Conservation (phyloP, 371 early-diverging fungal genomes). For the Mortierella sp. region DNA sequence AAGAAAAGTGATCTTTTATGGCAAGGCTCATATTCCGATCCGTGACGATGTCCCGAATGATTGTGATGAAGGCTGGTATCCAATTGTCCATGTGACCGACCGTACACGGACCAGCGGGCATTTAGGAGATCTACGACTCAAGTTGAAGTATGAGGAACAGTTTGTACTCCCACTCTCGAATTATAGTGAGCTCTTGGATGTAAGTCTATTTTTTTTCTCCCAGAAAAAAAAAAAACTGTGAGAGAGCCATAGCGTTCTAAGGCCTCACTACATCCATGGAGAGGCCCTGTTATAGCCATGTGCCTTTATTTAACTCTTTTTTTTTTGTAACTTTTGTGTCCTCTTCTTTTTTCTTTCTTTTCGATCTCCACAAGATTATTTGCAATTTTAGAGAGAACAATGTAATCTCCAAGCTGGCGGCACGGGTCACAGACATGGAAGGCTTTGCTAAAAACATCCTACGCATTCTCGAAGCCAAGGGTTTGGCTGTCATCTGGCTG, state of each 20-base stretch:
- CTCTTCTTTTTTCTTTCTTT: not conserved
- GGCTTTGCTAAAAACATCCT: conserved; percentile 65
- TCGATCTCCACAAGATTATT: conserved; percentile 42
- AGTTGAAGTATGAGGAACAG: conserved; percentile 67
- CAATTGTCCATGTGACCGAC: conserved; percentile 49
- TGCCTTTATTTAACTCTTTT: not conserved
- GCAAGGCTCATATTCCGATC: conserved; percentile 42
- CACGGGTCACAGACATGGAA: conserved; percentile 60
- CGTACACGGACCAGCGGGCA: conserved; percentile 47
- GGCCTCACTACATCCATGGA: no score
- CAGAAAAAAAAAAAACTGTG: not conserved
- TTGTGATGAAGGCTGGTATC: conserved; percentile 62
- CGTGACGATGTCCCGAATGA: conserved; percentile 20
- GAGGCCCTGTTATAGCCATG: no score
- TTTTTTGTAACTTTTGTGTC: not conserved
- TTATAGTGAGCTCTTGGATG: conserved; percentile 53
- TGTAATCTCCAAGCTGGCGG: conserved; percentile 60
- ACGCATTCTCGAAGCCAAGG: conserved; percentile 63
- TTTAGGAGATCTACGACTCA: conserved; percentile 66
- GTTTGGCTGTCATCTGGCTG: conserved; percentile 63
- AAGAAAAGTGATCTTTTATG: conserved; percentile 54
- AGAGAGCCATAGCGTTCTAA: no score
- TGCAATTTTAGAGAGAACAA: conserved; percentile 58
- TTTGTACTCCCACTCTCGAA: conserved; percentile 57
- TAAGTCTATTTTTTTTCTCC: conserved; percentile 16